Evolutionary conservation across 495 filamentous ascomycete species (phyloP).

Genomic region (Talaromyces borbonicus): DNA sequence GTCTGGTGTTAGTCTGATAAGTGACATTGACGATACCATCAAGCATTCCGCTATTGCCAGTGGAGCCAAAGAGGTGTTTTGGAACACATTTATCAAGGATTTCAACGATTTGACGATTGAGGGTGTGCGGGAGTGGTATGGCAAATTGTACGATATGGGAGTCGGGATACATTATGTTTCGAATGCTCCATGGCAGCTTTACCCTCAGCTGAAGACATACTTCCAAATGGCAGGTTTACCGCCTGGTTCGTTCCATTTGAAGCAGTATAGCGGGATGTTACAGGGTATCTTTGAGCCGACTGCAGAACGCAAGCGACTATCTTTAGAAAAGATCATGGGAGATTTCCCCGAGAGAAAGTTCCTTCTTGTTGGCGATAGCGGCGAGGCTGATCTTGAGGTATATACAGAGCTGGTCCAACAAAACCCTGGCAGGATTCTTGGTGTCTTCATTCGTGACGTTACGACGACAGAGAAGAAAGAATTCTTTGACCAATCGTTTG

Average conservation of each 20-base stretch:
- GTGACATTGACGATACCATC: conserved; percentile 96
- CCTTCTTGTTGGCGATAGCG: conserved; percentile 87
- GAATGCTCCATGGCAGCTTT: conserved; percentile 94
- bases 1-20: conserved; percentile 84
- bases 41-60: conserved; percentile 85
- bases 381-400: conserved; percentile 92
- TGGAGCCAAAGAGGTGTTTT: conserved; percentile 87
- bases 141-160: conserved; percentile 60
- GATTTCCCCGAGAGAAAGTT: conserved; percentile 90
- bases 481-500: conserved; percentile 69
- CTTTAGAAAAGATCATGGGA: conserved; percentile 70
- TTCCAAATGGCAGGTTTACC: conserved; percentile 75
- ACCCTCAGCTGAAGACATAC: conserved; percentile 72
- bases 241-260: conserved; percentile 82
- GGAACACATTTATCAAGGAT: conserved; percentile 88
- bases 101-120: conserved; percentile 69
- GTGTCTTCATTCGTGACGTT: conserved; percentile 88
- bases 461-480: conserved; percentile 59
- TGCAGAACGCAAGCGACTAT: conserved; percentile 82
- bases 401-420: conserved; percentile 86
- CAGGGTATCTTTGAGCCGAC: conserved; percentile 98
- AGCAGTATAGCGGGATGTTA: conserved; percentile 90
- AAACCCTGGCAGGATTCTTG: conserved; percentile 72
- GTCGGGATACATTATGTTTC: conserved; percentile 87
- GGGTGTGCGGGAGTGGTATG: conserved; percentile 88